phyloP scores from a whole-genome alignment of 148 eudicot genomes.

The Cornus florida region DNA sequence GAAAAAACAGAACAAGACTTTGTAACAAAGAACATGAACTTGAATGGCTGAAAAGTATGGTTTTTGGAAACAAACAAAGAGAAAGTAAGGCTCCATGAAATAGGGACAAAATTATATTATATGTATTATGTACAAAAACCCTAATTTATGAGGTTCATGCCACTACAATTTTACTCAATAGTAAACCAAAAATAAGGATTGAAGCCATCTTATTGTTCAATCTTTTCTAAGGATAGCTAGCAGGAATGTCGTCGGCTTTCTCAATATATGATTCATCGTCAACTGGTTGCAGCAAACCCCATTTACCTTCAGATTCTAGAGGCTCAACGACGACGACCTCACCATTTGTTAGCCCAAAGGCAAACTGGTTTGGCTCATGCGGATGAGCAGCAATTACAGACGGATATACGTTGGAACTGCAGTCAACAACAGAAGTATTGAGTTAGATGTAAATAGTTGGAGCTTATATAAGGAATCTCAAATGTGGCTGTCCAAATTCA shows the following conservation, averaged over 20 bases:
- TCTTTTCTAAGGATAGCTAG: neutral
- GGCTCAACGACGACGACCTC: conserved; percentile 41
- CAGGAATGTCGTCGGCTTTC: neutral
- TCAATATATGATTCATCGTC: conserved; percentile 24
- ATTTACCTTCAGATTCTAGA: conserved; percentile 42
- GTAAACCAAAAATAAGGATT: neutral
- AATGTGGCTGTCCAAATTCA: too few relatives aligned
- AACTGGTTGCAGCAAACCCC: conserved; percentile 32
- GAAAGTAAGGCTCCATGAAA: too few relatives aligned
- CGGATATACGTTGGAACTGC: conserved; percentile 30
- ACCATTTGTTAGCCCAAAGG: conserved; percentile 39
- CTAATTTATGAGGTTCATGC: neutral
- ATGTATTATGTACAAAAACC: neutral
- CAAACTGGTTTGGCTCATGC: conserved; percentile 44
- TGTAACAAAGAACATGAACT: too few relatives aligned
- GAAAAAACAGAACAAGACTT: too few relatives aligned
- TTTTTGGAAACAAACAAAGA: too few relatives aligned
- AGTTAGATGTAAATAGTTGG: neutral
- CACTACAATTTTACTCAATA: conserved; percentile 1
- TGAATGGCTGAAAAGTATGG: too few relatives aligned
- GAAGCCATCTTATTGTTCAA: neutral
- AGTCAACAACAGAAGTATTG: neutral
- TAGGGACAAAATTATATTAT: too few relatives aligned
- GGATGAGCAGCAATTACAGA: conserved; percentile 42
- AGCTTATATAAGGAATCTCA: neutral